Evolutionary conservation across 441 rosid genomes (phyloP), one percentile per base, ranked within the genome.

Genomic region (Omphalea diandra): DNA sequence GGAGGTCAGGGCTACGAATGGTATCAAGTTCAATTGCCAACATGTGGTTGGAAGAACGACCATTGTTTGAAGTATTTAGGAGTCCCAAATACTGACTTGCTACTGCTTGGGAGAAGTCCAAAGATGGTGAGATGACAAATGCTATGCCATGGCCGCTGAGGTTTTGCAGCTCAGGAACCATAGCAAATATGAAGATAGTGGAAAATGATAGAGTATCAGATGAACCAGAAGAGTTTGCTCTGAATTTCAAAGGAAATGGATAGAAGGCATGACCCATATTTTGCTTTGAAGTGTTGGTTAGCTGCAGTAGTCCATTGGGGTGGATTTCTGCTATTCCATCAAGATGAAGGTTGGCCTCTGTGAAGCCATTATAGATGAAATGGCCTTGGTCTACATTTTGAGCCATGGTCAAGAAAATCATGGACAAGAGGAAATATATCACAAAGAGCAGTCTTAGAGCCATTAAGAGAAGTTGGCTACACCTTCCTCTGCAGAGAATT

Each of bases 21-120:
- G 84, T 85, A 47, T 86, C 93, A 0, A 90, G 77, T 76, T 90
- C 91, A 4, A 90, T 69, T 10, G 88, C 91, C 0, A 86, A 31
- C 14, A 86, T 43, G 26, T 76, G 87, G 54, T 79, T 85, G 2
- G 83, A 31, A 11, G 76, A 4, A 27, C 26, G 35, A 31, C 86
- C 86, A 24, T 60, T 31, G 14, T 56, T 56, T 29, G 61, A 11
- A 6, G 36, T 31, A 15, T 56, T 56, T 8, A 56, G 38, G 9
- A 56, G 61, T 29, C 61, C 61, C 36, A 56, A 15, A 31, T 56
- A 56, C 35, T 56, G 61, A 17, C 61, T 56, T 56, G 61, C 38
- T 14, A 29, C 20, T 14, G 61, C 36, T 12, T 3, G 85, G 83
- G 5, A 68, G 63, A 88, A 75, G 59, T 81, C 83, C 7, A 7